Conservation (phyloP, 257 asterid species). For the Fraxinus quadrangulata region DNA sequence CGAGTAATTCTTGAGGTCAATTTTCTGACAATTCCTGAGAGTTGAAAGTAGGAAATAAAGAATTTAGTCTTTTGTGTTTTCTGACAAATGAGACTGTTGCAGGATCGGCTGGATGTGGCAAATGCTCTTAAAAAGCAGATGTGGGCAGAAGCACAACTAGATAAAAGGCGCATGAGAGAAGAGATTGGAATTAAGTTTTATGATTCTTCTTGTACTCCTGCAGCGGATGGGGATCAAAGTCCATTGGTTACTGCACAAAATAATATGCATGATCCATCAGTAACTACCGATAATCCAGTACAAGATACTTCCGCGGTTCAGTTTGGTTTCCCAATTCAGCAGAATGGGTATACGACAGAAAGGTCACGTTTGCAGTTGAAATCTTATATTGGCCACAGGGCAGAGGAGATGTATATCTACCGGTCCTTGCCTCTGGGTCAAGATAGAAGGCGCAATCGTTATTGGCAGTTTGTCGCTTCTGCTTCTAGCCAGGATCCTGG, state of each 20-base stretch:
- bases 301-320: slow-evolving; percentile 44
- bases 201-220: slow-evolving; percentile 62
- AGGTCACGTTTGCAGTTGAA: slow-evolving; percentile 88
- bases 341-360: slow-evolving; percentile 73
- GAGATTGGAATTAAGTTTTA: slow-evolving; percentile 58
- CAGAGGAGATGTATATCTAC: slow-evolving; percentile 86
- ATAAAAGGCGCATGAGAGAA: slow-evolving; percentile 84
- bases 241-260: slow-evolving; percentile 50
- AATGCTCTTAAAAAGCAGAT: slow-evolving; percentile 87
- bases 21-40: slow-evolving; percentile 1
- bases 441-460: slow-evolving; percentile 95
- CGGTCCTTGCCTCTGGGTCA: slow-evolving; percentile 96
- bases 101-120: slow-evolving; percentile 97
- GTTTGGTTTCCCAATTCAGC: slow-evolving; percentile 58
- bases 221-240: slow-evolving; percentile 65
- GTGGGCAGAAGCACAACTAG: slow-evolving; percentile 98
- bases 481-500: slow-evolving; percentile 89
- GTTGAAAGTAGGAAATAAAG: slow-evolving; percentile 13
- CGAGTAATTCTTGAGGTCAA: slow-evolving; percentile 76
- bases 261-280: slow-evolving; percentile 48
- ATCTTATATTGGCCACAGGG: slow-evolving; percentile 84
- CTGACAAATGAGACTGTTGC: slow-evolving; percentile 38
- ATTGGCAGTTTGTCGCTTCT: slow-evolving; percentile 93
- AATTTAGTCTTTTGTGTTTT: slow-evolving; percentile 12
- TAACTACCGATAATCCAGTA: slow-evolving; percentile 39